Conservation (phyloP, 2,329 filamentous ascomycete genomes). For the Fusarium multiceps region DNA sequence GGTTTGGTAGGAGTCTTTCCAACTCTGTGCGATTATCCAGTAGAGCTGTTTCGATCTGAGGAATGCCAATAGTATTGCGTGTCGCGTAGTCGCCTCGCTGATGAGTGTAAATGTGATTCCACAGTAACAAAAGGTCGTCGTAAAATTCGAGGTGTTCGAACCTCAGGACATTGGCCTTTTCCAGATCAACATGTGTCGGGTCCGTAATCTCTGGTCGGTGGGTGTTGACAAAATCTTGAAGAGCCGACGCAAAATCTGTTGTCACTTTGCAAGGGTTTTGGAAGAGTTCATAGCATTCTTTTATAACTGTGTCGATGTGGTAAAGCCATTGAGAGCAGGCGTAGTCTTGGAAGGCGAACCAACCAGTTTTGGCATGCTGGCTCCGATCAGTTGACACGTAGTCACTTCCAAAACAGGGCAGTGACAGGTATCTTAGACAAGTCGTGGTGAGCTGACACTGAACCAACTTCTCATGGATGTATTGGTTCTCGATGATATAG, state of each 20-base stretch:
- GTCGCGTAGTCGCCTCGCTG: background rate
- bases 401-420: background rate
- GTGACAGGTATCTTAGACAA: background rate
- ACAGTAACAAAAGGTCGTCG: background rate
- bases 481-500: background rate
- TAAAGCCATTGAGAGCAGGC: constrained; percentile 2
- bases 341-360: constrained; percentile 16
- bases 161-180: rapidly evolving
- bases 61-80: background rate
- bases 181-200: rapidly evolving
- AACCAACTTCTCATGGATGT: background rate
- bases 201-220: rapidly evolving
- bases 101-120: constrained; percentile 19
- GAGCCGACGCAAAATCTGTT: rapidly evolving
- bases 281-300: background rate
- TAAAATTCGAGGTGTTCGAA: background rate
- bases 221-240: background rate
- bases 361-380: background rate
- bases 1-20: background rate
- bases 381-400: background rate
- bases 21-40: background rate
- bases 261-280: background rate
- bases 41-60: background rate
- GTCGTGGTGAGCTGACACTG: background rate
- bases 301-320: background rate